Evolutionary conservation across 352 stramenopile species (phyloP).

Genomic region (Phytopythium montanum): DNA sequence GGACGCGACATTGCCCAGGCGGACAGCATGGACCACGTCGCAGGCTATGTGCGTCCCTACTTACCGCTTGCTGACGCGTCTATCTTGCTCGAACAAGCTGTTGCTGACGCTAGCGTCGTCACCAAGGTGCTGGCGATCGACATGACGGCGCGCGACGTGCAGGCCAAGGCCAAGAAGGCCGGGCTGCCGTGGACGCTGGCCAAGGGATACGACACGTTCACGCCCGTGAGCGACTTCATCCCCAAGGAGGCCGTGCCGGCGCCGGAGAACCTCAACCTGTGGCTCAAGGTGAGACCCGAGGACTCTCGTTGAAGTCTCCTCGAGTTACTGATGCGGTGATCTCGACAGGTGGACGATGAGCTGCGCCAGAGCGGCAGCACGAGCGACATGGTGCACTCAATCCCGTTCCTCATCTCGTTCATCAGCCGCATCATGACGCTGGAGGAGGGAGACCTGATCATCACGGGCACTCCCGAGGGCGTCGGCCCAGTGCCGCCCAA

Average conservation of each 20-base stretch:
- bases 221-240: conserved; percentile 79
- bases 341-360: conserved; percentile 48
- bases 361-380: conserved; percentile 72
- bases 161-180: conserved; percentile 74
- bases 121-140: conserved; percentile 64
- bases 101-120: background rate
- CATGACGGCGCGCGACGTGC: conserved; percentile 76
- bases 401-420: conserved; percentile 72
- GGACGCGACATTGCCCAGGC: conserved; percentile 58
- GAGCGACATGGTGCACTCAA: conserved; percentile 76
- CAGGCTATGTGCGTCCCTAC: conserved; percentile 42
- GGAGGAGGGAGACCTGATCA: conserved; percentile 81
- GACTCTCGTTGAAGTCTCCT: background rate
- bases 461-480: conserved; percentile 80
- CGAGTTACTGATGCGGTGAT: background rate
- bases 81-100: background rate
- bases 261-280: conserved; percentile 70
- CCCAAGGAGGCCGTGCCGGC: conserved; percentile 52
- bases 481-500: conserved; percentile 58
- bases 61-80: background rate
- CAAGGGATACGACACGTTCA: conserved; percentile 82
- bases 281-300: conserved; percentile 42
- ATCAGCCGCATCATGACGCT: conserved; percentile 84
- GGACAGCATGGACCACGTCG: conserved; percentile 64
- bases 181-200: conserved; percentile 71